phyloP scores from a whole-genome alignment of 768 basidiomycete species.

The Russula griseocarnosa region DNA sequence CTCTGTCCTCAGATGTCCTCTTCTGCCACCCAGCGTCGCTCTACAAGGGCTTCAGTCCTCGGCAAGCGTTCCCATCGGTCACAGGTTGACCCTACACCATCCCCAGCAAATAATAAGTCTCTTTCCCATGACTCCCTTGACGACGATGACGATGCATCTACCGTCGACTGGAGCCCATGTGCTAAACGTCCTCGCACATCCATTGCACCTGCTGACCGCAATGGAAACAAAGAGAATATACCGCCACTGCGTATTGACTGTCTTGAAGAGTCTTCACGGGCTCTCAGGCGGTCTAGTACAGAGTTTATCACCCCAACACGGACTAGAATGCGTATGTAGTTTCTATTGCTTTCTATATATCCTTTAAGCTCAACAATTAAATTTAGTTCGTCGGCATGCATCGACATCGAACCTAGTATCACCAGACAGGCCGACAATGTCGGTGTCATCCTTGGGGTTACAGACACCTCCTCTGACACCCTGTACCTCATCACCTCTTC shows the following conservation, averaged over 20 bases:
- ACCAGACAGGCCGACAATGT: slow-evolving; percentile 43
- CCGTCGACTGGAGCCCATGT: slow-evolving; percentile 61
- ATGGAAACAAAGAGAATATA: slow-evolving; percentile 74
- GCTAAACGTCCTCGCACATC: slow-evolving; percentile 60
- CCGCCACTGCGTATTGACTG: slow-evolving; percentile 52
- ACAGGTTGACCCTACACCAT: slow-evolving; percentile 33
- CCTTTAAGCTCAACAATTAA: slow-evolving; percentile 20
- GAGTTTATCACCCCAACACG: slow-evolving; percentile 42
- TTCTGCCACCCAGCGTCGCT: slow-evolving; percentile 21
- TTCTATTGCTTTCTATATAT: background rate
- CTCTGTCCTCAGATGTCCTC: slow-evolving; percentile 23
- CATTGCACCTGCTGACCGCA: slow-evolving; percentile 44
- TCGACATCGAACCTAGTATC: slow-evolving; percentile 44
- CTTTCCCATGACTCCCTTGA: slow-evolving; percentile 18
- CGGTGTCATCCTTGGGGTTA: slow-evolving; percentile 43
- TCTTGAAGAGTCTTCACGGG: slow-evolving; percentile 38
- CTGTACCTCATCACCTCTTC: slow-evolving; percentile 45
- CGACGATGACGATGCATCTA: slow-evolving; percentile 31
- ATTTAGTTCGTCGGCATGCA: slow-evolving; percentile 44
- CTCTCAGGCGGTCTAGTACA: slow-evolving; percentile 40
- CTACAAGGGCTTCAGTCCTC: slow-evolving; percentile 33
- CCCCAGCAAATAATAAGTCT: slow-evolving; percentile 34
- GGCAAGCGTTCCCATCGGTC: slow-evolving; percentile 37
- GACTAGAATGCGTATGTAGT: slow-evolving; percentile 43
- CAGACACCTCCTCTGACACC: slow-evolving; percentile 63